phyloP scores from a whole-genome alignment of 495 filamentous ascomycete species.

The Lasiosphaeriaceae sp. region DNA sequence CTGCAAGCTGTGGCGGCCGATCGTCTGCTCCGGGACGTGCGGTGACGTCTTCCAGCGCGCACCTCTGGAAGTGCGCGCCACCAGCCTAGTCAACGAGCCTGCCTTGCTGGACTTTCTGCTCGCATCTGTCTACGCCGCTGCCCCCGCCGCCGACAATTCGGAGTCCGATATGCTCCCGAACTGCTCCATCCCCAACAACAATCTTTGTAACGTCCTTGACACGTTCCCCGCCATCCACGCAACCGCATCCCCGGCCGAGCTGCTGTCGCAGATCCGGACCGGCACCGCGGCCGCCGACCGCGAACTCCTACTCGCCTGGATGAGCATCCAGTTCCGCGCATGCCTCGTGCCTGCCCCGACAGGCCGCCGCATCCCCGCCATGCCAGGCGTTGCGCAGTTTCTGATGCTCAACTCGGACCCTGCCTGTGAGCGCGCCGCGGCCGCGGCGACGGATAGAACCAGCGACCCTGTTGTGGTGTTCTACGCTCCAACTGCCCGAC shows the following conservation, averaged over 20 bases:
- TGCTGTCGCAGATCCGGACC: constrained; percentile 5
- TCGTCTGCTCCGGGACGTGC: constrained; percentile 4
- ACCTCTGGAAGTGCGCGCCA: constrained; percentile 8
- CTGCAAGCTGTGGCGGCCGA: constrained; percentile 6
- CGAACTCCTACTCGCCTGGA: constrained; percentile 8
- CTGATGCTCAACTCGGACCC: constrained; percentile 6
- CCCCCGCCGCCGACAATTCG: background rate
- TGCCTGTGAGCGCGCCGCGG: background rate
- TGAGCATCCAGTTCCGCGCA: constrained; percentile 5
- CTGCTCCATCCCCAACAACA: background rate
- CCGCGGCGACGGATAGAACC: background rate
- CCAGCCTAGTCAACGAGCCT: constrained; percentile 8
- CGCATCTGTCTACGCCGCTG: constrained; percentile 3
- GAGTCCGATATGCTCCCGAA: background rate
- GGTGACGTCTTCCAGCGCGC: constrained; percentile 3
- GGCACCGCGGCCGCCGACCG: background rate
- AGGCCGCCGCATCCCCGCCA: constrained; percentile 2
- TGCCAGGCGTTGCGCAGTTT: constrained; percentile 13
- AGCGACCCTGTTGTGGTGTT: constrained; percentile 1
- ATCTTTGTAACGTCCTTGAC: constrained; percentile 5
- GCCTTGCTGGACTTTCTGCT: constrained; percentile 10
- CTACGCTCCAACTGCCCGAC: background rate
- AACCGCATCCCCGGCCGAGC: background rate
- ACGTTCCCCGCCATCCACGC: constrained; percentile 8
- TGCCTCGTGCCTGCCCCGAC: constrained; percentile 9